Evolutionary conservation across 768 basidiomycete genomes (phyloP).

Genomic region (Amanita polypyramis): DNA sequence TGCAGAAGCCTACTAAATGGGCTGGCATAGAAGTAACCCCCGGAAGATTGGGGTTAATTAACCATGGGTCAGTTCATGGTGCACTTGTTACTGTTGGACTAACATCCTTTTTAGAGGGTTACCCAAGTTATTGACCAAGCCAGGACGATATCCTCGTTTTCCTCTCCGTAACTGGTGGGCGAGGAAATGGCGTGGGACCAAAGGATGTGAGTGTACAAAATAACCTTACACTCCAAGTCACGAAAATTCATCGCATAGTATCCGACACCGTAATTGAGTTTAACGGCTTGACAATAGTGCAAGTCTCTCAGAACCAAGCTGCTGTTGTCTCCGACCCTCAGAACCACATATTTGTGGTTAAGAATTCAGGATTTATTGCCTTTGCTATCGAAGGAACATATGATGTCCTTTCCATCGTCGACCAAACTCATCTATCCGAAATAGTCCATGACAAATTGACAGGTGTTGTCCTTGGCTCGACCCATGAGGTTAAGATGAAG

Average conservation of each 20-base stretch:
- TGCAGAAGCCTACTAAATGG: conserved; percentile 46
- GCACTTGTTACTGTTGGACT: background rate
- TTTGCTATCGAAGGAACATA: conserved; percentile 74
- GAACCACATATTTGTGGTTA: conserved; percentile 74
- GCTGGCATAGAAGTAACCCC: conserved; percentile 62
- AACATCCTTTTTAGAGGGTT: conserved; percentile 37
- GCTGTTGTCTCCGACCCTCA: conserved; percentile 72
- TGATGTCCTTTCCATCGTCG: conserved; percentile 69
- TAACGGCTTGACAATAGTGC: conserved; percentile 72
- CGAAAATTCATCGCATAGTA: conserved; percentile 28
- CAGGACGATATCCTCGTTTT: conserved; percentile 70
- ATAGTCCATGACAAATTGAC: conserved; percentile 54
- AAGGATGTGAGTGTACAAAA: conserved; percentile 42
- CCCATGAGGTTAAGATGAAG: conserved; percentile 73
- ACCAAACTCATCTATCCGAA: conserved; percentile 68
- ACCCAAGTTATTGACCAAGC: conserved; percentile 63
- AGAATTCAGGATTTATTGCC: conserved; percentile 70
- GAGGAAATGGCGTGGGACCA: conserved; percentile 56
- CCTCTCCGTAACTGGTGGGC: conserved; percentile 84
- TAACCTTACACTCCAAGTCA: background rate
- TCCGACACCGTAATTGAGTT: conserved; percentile 79
- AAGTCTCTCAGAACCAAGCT: conserved; percentile 76
- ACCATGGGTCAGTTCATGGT: conserved; percentile 38
- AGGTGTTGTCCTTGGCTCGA: conserved; percentile 52
- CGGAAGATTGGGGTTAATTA: conserved; percentile 64